Conservation (phyloP, 2,329 filamentous ascomycete genomes). For the Calonectria leucothoes region DNA sequence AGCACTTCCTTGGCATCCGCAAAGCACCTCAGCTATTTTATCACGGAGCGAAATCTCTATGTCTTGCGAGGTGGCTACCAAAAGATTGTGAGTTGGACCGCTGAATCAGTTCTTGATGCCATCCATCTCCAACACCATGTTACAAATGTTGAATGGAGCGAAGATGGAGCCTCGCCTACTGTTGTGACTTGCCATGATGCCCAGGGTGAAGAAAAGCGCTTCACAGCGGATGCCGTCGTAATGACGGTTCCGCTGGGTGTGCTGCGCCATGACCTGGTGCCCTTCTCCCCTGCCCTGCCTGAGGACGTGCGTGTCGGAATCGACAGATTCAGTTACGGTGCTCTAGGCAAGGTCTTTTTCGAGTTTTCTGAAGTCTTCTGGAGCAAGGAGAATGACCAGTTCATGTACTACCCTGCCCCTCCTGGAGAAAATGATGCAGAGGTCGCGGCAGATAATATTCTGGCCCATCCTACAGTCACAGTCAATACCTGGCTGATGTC, state of each 20-base stretch:
- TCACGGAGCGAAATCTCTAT: conserved; percentile 23
- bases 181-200: conserved; percentile 14
- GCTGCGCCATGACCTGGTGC: conserved; percentile 3
- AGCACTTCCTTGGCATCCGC: conserved; percentile 20
- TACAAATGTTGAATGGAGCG: conserved; percentile 12
- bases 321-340: conserved; percentile 13
- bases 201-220: conserved; percentile 4
- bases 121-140: conserved; percentile 14
- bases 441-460: not conserved
- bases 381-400: conserved; percentile 22
- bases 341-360: conserved; percentile 23
- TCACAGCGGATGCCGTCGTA: conserved; percentile 13
- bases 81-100: conserved; percentile 21
- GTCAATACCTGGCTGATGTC: conserved; percentile 23
- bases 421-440: not conserved
- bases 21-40: conserved; percentile 19
- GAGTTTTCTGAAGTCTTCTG: conserved; percentile 25
- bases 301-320: conserved; percentile 10
- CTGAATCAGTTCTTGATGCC: conserved; percentile 19
- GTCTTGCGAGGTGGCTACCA: conserved; percentile 20
- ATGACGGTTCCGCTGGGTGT: conserved; percentile 19
- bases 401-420: conserved; percentile 21
- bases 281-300: conserved; percentile 10
- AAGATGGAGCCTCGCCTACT: conserved; percentile 9
- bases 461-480: conserved; percentile 18